Conservation (phyloP, 768 basidiomycete species). For the Termitomyces sp. region DNA sequence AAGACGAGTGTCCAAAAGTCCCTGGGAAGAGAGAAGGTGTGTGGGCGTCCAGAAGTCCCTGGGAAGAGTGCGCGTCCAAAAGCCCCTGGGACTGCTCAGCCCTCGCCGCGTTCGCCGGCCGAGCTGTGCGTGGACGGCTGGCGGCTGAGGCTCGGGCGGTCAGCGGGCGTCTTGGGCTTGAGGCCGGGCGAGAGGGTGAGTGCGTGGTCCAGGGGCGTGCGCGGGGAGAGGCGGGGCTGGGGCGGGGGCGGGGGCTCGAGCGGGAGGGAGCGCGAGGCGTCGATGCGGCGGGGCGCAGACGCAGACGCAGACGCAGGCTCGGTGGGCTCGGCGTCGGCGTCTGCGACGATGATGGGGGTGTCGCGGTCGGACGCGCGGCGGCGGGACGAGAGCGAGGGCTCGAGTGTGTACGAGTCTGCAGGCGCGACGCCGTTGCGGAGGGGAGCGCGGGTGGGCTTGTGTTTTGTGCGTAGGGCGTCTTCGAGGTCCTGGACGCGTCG, state of each 20-base stretch:
- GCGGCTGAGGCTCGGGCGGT: conserved; percentile 16
- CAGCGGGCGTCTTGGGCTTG: not conserved
- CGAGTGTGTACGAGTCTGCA: not conserved
- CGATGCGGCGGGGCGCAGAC: conserved; percentile 34
- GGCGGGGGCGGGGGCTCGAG: not conserved
- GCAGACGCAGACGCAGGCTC: conserved; percentile 15
- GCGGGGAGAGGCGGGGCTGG: conserved; percentile 5
- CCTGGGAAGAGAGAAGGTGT: too few species aligned
- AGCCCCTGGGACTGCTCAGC: too few species aligned
- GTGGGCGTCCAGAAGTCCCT: too few species aligned
- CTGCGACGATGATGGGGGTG: conserved; percentile 8
- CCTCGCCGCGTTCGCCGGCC: not conserved
- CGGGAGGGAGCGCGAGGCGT: conserved; percentile 30
- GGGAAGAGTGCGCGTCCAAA: too few species aligned
- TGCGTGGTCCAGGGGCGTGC: conserved; percentile 17
- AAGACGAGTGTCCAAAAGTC: too few species aligned
- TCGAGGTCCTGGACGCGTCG: conserved; percentile 69
- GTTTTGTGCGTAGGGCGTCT: conserved; percentile 31
- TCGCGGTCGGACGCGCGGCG: conserved; percentile 21
- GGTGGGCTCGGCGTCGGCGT: conserved; percentile 21
- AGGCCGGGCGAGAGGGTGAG: conserved; percentile 26
- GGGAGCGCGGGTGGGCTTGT: conserved; percentile 25
- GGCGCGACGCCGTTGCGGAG: conserved; percentile 31
- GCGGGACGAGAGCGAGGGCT: conserved; percentile 17
- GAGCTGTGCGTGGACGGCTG: conserved; percentile 12